Percentiles rank a stretch among this genome's conserved stretches.
Conservation (phyloP, 2,329 filamentous ascomycete species). For the Bipolaris zeicola region DNA sequence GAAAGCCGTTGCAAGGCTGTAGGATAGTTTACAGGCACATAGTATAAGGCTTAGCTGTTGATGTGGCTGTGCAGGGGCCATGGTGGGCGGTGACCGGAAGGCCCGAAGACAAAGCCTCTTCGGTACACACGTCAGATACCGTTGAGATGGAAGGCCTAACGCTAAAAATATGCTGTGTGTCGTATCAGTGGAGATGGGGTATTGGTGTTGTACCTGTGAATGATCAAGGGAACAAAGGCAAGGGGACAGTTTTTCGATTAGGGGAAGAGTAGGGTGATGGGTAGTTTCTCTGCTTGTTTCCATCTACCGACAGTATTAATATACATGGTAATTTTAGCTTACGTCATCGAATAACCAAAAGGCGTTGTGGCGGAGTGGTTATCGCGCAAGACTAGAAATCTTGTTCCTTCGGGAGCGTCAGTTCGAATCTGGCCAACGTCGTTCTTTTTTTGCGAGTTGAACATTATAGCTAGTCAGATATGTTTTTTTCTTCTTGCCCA, state of each 20-base stretch:
- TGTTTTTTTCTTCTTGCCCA: background rate
- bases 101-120: background rate
- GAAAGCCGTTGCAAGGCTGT: background rate
- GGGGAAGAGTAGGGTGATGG: too few species aligned
- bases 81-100: background rate
- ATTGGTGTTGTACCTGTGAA: background rate
- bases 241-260: too few species aligned
- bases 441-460: conserved; percentile 1
- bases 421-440: conserved; percentile 20
- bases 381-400: conserved; percentile 21
- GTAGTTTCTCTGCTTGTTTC: background rate
- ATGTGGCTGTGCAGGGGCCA: background rate
- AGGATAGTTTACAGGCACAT: background rate
- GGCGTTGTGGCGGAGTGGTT: conserved; percentile 16
- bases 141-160: background rate
- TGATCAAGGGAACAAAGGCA: background rate
- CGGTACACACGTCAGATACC: background rate
- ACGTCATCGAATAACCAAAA: conserved; percentile 4
- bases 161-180: background rate
- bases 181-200: background rate
- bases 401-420: conserved; percentile 20
- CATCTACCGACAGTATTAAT: fast-evolving
- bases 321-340: background rate
- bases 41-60: background rate
- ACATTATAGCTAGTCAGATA: too few species aligned